phyloP scores from a whole-genome alignment of 495 filamentous ascomycete species.

The Penicillium cataractarum region DNA sequence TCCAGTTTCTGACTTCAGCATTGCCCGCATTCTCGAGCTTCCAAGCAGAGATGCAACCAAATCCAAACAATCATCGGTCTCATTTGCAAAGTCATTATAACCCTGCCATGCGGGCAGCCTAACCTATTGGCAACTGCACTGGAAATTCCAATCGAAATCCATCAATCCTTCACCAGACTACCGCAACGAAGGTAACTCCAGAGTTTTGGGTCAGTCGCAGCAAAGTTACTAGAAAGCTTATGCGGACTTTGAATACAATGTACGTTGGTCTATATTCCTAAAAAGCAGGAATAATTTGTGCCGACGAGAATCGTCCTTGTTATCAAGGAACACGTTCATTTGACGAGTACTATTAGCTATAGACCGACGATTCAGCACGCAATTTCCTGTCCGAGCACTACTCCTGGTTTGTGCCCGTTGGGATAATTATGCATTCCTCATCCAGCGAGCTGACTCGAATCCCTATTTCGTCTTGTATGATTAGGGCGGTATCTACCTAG shows the following conservation, averaged over 20 bases:
- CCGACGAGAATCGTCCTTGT: neutral
- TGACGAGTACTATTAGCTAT: slow-evolving; percentile 10
- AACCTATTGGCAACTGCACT: too few relatives aligned
- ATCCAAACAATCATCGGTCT: too few relatives aligned
- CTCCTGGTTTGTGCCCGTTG: slow-evolving; percentile 73
- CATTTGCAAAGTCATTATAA: too few relatives aligned
- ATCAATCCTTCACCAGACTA: slow-evolving; percentile 16
- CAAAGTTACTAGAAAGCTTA: slow-evolving; percentile 15
- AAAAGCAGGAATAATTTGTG: neutral
- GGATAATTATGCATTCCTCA: slow-evolving; percentile 64
- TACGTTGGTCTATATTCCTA: neutral
- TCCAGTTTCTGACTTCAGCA: slow-evolving; percentile 11
- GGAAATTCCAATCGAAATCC: slow-evolving; percentile 4
- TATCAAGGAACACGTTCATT: neutral
- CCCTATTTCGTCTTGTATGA: slow-evolving; percentile 70
- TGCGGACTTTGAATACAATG: slow-evolving; percentile 21
- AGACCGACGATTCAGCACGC: slow-evolving; percentile 20
- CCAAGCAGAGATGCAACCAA: slow-evolving; percentile 11
- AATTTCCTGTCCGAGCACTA: slow-evolving; percentile 64
- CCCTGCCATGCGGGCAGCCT: too few relatives aligned
- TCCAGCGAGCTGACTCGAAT: slow-evolving; percentile 72
- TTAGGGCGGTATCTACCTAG: slow-evolving; percentile 75
- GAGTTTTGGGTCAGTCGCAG: slow-evolving; percentile 14
- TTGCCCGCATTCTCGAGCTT: slow-evolving; percentile 13
- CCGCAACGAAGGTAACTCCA: slow-evolving; percentile 12